Evolutionary conservation across 1,139 yeast species (phyloP).

Genomic region (Ogataea hybrid): DNA sequence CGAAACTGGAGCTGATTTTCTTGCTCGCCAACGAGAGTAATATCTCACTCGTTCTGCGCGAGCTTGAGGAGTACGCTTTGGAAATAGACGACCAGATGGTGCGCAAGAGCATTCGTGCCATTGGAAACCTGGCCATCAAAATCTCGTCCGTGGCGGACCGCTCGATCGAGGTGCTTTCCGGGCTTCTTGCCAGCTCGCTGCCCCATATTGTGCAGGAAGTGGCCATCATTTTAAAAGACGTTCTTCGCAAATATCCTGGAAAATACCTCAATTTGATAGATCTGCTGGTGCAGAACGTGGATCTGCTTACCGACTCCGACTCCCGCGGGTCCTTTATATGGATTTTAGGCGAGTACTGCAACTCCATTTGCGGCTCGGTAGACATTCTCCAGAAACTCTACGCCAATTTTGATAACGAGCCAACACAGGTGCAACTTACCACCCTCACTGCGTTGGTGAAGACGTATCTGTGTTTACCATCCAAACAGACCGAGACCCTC

Average conservation of each 20-base stretch:
- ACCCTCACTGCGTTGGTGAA: conserved; percentile 75
- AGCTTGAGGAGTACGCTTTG: conserved; percentile 81
- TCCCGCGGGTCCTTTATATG: conserved; percentile 78
- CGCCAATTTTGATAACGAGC: conserved; percentile 53
- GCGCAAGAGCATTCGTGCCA: conserved; percentile 82
- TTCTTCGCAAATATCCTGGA: conserved; percentile 73
- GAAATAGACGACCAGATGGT: conserved; percentile 86
- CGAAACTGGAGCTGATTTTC: conserved; percentile 84
- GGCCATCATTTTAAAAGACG: conserved; percentile 70
- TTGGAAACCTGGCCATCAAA: conserved; percentile 85
- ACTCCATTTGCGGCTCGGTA: conserved; percentile 46
- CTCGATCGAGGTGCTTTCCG: conserved; percentile 64
- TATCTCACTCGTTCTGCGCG: conserved; percentile 62
- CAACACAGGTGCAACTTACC: conserved; percentile 71
- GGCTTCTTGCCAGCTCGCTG: conserved; percentile 62
- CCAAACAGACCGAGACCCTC: conserved; percentile 48
- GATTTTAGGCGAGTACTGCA: conserved; percentile 77
- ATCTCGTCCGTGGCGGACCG: conserved; percentile 54
- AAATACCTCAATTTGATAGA: conserved; percentile 41
- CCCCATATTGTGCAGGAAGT: conserved; percentile 82
- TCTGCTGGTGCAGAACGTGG: conserved; percentile 42
- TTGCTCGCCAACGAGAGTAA: conserved; percentile 68
- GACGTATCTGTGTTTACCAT: conserved; percentile 46
- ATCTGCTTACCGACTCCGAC: conserved; percentile 68
- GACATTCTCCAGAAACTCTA: conserved; percentile 46